phyloP scores from a whole-genome alignment of 768 basidiomycete genomes.

The Mrakia hoshinonis region DNA sequence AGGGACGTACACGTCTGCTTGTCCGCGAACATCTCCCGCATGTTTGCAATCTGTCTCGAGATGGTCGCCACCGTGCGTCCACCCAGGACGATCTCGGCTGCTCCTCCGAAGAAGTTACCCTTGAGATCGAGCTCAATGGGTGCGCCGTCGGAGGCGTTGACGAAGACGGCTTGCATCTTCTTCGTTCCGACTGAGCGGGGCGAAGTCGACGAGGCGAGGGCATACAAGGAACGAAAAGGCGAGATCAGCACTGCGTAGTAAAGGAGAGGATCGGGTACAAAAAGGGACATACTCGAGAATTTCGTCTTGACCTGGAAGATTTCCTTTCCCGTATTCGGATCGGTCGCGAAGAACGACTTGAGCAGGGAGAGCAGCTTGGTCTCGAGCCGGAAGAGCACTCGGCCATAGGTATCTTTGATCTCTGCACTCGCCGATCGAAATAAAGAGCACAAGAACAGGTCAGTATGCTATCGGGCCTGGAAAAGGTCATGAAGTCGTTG shows the following conservation, averaged over 20 bases:
- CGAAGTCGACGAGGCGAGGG: neutral
- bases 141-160: slow-evolving; percentile 34
- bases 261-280: no score
- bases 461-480: no score
- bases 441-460: neutral
- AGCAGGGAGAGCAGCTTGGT: slow-evolving; percentile 37
- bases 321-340: slow-evolving; percentile 32
- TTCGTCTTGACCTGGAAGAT: slow-evolving; percentile 34
- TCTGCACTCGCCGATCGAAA: slow-evolving; percentile 30
- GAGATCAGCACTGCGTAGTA: no score
- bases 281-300: slow-evolving; percentile 31
- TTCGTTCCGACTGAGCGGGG: slow-evolving; percentile 33
- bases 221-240: neutral
- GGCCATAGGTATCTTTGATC: slow-evolving; percentile 37
- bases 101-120: slow-evolving; percentile 39
- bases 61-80: slow-evolving; percentile 38
- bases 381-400: slow-evolving; percentile 35
- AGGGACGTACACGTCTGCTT: slow-evolving; percentile 35
- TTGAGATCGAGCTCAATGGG: slow-evolving; percentile 33
- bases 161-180: slow-evolving; percentile 39
- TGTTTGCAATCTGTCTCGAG: slow-evolving; percentile 35
- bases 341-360: slow-evolving; percentile 34
- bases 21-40: slow-evolving; percentile 36
- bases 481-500: neutral
- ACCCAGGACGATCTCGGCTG: slow-evolving; percentile 35